phyloP scores from a whole-genome alignment of 805 yeast genomes.

The Metschnikowia kunwiensis region DNA sequence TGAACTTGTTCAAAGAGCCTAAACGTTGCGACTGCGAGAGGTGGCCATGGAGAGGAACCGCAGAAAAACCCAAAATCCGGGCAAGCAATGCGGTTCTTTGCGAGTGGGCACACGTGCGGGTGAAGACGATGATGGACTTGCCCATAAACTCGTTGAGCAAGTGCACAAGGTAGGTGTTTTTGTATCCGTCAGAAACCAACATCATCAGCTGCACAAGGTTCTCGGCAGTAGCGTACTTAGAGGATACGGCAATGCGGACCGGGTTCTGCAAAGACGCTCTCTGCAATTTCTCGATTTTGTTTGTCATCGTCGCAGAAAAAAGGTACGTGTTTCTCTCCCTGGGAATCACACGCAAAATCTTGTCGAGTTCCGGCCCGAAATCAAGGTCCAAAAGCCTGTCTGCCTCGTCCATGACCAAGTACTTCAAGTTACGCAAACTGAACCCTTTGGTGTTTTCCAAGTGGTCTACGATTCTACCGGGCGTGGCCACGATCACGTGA shows the following conservation, averaged over 20 bases:
- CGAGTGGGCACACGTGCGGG: constrained; percentile 93
- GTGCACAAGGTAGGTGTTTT: constrained; percentile 82
- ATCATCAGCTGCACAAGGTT: constrained; percentile 85
- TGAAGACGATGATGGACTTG: constrained; percentile 83
- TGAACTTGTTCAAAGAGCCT: constrained; percentile 77
- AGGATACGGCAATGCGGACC: constrained; percentile 84
- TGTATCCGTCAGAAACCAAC: constrained; percentile 89
- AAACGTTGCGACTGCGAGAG: constrained; percentile 78
- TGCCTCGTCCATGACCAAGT: constrained; percentile 93
- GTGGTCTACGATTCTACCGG: constrained; percentile 92
- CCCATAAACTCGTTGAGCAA: constrained; percentile 80
- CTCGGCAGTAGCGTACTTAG: constrained; percentile 88
- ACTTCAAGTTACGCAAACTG: constrained; percentile 71
- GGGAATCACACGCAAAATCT: constrained; percentile 81
- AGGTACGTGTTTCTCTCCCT: constrained; percentile 77
- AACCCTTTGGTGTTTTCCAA: constrained; percentile 90
- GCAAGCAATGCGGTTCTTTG: constrained; percentile 84
- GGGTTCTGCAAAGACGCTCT: constrained; percentile 88
- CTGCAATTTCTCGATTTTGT: constrained; percentile 90
- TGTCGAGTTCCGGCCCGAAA: constrained; percentile 91
- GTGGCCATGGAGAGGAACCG: constrained; percentile 94
- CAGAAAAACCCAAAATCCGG: constrained; percentile 77
- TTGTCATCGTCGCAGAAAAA: constrained; percentile 96
- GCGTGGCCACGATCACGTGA: constrained; percentile 92
- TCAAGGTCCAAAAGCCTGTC: constrained; percentile 94